Conservation (phyloP, 2,329 filamentous ascomycete genomes). For the Achaetomium macrosporum region DNA sequence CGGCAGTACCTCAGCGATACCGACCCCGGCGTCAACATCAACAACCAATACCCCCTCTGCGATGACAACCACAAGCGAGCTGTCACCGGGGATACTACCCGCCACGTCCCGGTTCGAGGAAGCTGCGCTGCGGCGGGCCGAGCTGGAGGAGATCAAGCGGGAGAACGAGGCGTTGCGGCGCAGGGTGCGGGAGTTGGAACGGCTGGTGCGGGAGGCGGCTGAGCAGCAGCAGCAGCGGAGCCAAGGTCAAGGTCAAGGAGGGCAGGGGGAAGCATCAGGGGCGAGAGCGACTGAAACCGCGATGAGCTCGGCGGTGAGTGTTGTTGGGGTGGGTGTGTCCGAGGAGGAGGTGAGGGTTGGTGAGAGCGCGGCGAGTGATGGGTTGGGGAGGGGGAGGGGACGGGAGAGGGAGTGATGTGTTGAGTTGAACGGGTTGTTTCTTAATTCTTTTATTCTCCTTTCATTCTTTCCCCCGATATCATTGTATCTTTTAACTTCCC, state of each 20-base stretch:
- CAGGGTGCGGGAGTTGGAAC: slow-evolving; percentile 57
- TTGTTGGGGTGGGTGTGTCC: slow-evolving; percentile 49
- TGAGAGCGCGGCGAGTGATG: slow-evolving; percentile 53
- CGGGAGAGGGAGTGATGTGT: not conserved
- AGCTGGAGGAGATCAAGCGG: slow-evolving; percentile 55
- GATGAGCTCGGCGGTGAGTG: slow-evolving; percentile 46
- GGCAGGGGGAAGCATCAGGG: slow-evolving; percentile 30
- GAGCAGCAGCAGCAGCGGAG: slow-evolving; percentile 19
- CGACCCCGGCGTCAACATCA: slow-evolving; percentile 30
- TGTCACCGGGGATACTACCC: slow-evolving; percentile 50
- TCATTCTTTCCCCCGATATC: not conserved
- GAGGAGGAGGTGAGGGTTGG: slow-evolving; percentile 57
- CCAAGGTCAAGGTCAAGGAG: slow-evolving; percentile 37
- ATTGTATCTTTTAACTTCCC: too few species aligned
- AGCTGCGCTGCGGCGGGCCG: slow-evolving; percentile 52
- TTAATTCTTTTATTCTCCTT: not conserved
- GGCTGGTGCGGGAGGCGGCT: slow-evolving; percentile 39
- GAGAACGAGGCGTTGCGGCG: slow-evolving; percentile 60
- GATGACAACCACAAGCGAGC: slow-evolving; percentile 27
- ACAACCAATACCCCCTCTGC: not conserved
- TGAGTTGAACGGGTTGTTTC: not conserved
- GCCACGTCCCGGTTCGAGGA: slow-evolving; percentile 58
- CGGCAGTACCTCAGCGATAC: slow-evolving; percentile 35
- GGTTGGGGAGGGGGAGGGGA: slow-evolving; percentile 22
- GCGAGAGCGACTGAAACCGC: slow-evolving; percentile 15